Evolutionary conservation across 306 rosid species (phyloP), one percentile per base, ranked within the genome.

Genomic region (Cotoneaster glaucophyllus): DNA sequence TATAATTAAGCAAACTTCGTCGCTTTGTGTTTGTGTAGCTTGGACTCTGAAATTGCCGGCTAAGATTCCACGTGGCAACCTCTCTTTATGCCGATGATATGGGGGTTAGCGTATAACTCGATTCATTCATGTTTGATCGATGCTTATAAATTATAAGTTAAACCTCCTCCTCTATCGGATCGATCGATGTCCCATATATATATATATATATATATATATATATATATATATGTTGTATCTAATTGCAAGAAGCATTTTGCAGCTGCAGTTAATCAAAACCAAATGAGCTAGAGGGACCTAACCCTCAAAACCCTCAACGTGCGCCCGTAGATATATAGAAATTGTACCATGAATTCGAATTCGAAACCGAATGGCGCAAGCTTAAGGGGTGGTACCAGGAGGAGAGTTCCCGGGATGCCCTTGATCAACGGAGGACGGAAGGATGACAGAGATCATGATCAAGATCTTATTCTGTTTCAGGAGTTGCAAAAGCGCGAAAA

Each of bases 381-480:
- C 22, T 32, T 32, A 13, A 25, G 39, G 37, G 70, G 70, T 19
- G 48, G 28, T 37, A 39, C 8, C 32, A 34, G 75, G 13, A 72
- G 25, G 57, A 58, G 67, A 73, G 19, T 58, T 37, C 56, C 56
- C 14, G 50, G 65, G 8, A 26, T 48, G 62, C 74, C 43, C 12
- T 54, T 54, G 25, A 26, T n/a, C 5, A 53, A 53, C 21, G 68
- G 39, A 11, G 81, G 81, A 10, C 43, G 77, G 57, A 78, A 71
- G 41, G 77, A 78, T 11, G 78, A 78, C 21, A 76, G 64, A 71
- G 64, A 74, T 26, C 24, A 62, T 28, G 86, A 43, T 43, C 48
- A 86, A 58, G 98, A 91, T n/a, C 93, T 93, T 24, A 26, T 78
- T 2, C 93, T 93, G 17, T 93, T 93, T 79, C 64, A 74, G 74